Evolutionary conservation across 164 flowering plant species (phyloP).

Genomic region (Stephania japonica): DNA sequence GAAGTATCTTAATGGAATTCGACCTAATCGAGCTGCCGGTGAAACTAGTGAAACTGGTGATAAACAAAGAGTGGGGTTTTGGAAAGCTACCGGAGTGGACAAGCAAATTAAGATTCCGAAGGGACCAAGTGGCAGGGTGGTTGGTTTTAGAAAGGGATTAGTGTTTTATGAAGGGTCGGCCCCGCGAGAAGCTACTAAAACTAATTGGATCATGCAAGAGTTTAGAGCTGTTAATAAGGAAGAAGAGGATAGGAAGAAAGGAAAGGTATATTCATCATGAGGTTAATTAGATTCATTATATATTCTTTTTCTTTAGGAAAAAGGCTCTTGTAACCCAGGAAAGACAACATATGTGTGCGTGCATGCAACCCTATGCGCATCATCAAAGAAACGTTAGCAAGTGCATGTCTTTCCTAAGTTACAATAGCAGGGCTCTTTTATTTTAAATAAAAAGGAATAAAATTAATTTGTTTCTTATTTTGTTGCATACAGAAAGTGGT

Average conservation of each 20-base stretch:
- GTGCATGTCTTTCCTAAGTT: too few relatives aligned
- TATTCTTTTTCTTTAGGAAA: too few relatives aligned
- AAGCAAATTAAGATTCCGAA: neutral
- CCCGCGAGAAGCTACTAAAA: neutral
- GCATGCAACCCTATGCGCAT: too few relatives aligned
- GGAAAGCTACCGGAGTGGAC: constrained; percentile 2
- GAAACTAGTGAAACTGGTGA: neutral
- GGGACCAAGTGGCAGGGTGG: neutral
- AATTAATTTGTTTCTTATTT: too few relatives aligned
- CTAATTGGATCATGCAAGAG: constrained; percentile 1
- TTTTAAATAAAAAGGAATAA: too few relatives aligned
- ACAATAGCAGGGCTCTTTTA: too few relatives aligned
- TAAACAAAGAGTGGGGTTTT: neutral
- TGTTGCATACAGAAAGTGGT: too few relatives aligned
- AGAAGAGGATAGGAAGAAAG: neutral
- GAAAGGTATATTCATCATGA: neutral
- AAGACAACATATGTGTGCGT: neutral
- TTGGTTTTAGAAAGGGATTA: neutral
- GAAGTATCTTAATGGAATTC: neutral
- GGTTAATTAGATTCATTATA: too few relatives aligned
- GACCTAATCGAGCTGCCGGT: constrained; percentile 4
- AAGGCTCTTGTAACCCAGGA: neutral
- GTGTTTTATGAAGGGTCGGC: neutral
- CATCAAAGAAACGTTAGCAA: too few relatives aligned
- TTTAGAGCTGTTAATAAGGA: neutral